Conservation (phyloP, 768 basidiomycete species). For the Boletus rubroflammeus region DNA sequence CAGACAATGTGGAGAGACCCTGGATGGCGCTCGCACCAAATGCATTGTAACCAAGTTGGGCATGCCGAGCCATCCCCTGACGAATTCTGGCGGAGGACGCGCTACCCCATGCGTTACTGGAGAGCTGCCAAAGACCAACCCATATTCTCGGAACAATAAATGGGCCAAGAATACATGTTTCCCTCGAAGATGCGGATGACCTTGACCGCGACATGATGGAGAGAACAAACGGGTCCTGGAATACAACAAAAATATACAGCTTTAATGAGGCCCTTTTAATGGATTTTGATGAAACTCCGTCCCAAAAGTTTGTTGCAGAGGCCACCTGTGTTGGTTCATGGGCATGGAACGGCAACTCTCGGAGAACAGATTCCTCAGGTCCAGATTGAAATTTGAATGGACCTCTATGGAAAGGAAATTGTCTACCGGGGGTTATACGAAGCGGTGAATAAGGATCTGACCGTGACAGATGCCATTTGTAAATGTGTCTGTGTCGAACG, state of each 20-base stretch:
- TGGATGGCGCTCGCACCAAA: slow-evolving; percentile 33
- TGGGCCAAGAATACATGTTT: slow-evolving; percentile 56
- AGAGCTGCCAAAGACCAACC: slow-evolving; percentile 83
- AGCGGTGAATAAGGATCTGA: slow-evolving; percentile 10
- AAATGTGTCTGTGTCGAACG: slow-evolving; percentile 2
- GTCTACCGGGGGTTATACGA: background rate
- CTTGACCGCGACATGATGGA: slow-evolving; percentile 21
- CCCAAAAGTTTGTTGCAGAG: slow-evolving; percentile 12
- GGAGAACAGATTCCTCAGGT: slow-evolving; percentile 2
- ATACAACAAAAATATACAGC: slow-evolving; percentile 7
- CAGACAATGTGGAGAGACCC: slow-evolving; percentile 11
- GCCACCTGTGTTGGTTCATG: slow-evolving; percentile 1
- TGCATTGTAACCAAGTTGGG: slow-evolving; percentile 50
- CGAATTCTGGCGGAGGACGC: slow-evolving; percentile 63
- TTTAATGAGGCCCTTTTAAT: slow-evolving; percentile 19
- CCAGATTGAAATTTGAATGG: background rate
- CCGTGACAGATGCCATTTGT: slow-evolving; percentile 19
- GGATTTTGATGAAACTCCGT: slow-evolving; percentile 32
- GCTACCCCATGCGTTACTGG: slow-evolving; percentile 82
- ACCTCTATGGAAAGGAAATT: slow-evolving; percentile 2
- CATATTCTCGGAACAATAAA: slow-evolving; percentile 61
- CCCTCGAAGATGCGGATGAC: slow-evolving; percentile 20
- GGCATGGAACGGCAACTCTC: slow-evolving; percentile 1
- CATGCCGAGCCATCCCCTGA: slow-evolving; percentile 62
- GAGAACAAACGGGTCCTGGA: slow-evolving; percentile 5